Conservation (phyloP, 1,284 basidiomycete genomes). For the Lignosus rhinocerotis region DNA sequence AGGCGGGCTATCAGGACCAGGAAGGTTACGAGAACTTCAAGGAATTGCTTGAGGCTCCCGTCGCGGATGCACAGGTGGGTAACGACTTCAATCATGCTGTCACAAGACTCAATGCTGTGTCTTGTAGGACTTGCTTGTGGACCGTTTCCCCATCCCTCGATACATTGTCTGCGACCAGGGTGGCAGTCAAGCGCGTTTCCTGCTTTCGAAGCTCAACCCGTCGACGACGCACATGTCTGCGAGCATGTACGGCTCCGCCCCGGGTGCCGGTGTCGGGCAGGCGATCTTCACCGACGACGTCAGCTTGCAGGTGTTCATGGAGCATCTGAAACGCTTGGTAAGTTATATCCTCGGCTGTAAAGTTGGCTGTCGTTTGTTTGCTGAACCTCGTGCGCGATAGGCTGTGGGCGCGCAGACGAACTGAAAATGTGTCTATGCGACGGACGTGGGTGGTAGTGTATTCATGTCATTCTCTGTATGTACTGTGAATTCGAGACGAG, state of each 20-base stretch:
- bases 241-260: conserved; percentile 79
- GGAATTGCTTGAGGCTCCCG: conserved; percentile 87
- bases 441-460: conserved; percentile 8
- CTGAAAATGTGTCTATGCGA: conserved; percentile 29
- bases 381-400: conserved; percentile 33
- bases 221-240: conserved; percentile 96
- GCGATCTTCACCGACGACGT: conserved; percentile 99
- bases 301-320: conserved; percentile 96
- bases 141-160: conserved; percentile 95
- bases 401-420: conserved; percentile 75
- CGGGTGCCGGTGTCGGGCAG: conserved; percentile 70
- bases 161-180: conserved; percentile 99
- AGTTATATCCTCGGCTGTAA: conserved; percentile 29
- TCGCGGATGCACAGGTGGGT: conserved; percentile 70
- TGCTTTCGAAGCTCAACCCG: conserved; percentile 95
- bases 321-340: conserved; percentile 87
- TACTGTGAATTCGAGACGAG: neutral
- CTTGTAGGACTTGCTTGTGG: conserved; percentile 83
- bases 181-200: conserved; percentile 96
- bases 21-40: conserved; percentile 99
- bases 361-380: neutral
- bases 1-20: conserved; percentile 99
- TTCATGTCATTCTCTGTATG: conserved; percentile 7
- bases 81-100: neutral
- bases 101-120: neutral